Conservation (phyloP, 768 basidiomycete genomes). For the Mycena rebaudengoi region DNA sequence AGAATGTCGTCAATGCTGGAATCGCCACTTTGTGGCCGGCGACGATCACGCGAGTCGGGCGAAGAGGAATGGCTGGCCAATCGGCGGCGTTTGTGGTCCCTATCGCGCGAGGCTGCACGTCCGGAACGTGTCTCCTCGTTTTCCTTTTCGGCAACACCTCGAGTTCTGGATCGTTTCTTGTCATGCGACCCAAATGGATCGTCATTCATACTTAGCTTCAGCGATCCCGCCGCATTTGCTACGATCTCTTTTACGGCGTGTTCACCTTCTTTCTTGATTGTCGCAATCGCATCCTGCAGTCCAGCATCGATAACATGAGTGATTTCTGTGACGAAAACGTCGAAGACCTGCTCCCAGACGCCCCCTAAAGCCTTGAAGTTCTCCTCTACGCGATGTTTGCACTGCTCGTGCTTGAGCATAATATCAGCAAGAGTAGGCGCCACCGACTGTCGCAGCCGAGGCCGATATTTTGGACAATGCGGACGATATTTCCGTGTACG, state of each 20-base stretch:
- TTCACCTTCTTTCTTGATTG: slow-evolving; percentile 42
- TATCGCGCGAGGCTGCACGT: slow-evolving; percentile 19
- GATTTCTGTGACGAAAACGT: slow-evolving; percentile 50
- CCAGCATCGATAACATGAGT: slow-evolving; percentile 44
- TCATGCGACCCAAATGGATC: slow-evolving; percentile 1
- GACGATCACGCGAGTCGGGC: slow-evolving; percentile 13
- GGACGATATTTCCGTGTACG: slow-evolving; percentile 58
- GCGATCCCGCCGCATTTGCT: slow-evolving; percentile 10
- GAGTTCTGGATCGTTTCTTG: slow-evolving; percentile 22
- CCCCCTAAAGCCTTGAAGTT: slow-evolving; percentile 48
- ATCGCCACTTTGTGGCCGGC: slow-evolving; percentile 13
- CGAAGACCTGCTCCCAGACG: slow-evolving; percentile 58
- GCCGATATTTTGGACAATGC: slow-evolving; percentile 55
- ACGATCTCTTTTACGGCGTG: slow-evolving; percentile 14
- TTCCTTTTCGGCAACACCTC: slow-evolving; percentile 20
- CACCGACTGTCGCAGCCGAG: slow-evolving; percentile 50
- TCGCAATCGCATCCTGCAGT: slow-evolving; percentile 43
- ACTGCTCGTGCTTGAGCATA: slow-evolving; percentile 50
- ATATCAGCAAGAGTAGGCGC: slow-evolving; percentile 57
- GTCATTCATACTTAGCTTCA: slow-evolving; percentile 8
- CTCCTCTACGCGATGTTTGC: slow-evolving; percentile 50
- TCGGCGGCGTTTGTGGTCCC: slow-evolving; percentile 40
- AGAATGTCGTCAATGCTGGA: slow-evolving; percentile 45
- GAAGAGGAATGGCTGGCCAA: slow-evolving; percentile 25
- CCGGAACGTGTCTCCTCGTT: slow-evolving; percentile 15